Percentiles rank a stretch among this genome's conserved stretches.
These are phyloP conservation scores for Nothomitra cinnamomea DNA, from an alignment of 2,329 filamentous ascomycete species.

Conservation along the genomic window DNA sequence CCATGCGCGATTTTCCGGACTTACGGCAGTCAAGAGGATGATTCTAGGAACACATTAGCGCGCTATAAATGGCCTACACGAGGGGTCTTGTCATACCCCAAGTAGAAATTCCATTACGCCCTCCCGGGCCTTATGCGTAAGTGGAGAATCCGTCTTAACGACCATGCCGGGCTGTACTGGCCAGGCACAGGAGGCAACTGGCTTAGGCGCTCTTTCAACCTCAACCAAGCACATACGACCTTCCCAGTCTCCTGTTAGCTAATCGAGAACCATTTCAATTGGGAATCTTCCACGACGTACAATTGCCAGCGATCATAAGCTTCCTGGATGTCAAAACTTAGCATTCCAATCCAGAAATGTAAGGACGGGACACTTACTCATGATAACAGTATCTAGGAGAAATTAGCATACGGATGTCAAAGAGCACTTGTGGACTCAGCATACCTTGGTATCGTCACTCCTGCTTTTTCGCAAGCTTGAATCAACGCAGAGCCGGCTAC, in stretches of 20 bases:
- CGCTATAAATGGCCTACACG: slow-evolving; percentile 52
- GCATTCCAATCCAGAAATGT: slow-evolving; percentile 10
- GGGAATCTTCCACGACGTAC: slow-evolving; percentile 23
- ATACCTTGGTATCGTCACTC: slow-evolving; percentile 70
- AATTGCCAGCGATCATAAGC: slow-evolving; percentile 97
- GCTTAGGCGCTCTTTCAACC: slow-evolving; percentile 90
- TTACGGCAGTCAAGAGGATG: slow-evolving; percentile 15
- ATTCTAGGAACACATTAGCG: slow-evolving; percentile 8
- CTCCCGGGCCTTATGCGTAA: slow-evolving; percentile 94
- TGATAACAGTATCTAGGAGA: slow-evolving; percentile 82
- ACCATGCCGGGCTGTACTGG: slow-evolving; percentile 98
- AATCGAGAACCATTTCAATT: not conserved
- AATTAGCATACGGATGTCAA: slow-evolving; percentile 20
- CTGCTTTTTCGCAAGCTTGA: slow-evolving; percentile 97
- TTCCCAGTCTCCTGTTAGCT: slow-evolving; percentile 9
- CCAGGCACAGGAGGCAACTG: slow-evolving; percentile 96
- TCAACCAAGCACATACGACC: slow-evolving; percentile 96
- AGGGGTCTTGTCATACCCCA: slow-evolving; percentile 69
- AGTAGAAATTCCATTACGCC: slow-evolving; percentile 98
- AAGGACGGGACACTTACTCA: slow-evolving; percentile 45
- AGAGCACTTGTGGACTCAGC: slow-evolving; percentile 10
- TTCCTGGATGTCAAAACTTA: slow-evolving; percentile 41
- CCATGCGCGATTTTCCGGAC: not conserved
- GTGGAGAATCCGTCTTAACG: slow-evolving; percentile 92
- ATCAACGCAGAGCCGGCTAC: slow-evolving; percentile 91